Evolutionary conservation across 2,329 filamentous ascomycete species (phyloP), one percentile per base, ranked within the genome.

Genomic region (Coleophoma eucalyptorum): DNA sequence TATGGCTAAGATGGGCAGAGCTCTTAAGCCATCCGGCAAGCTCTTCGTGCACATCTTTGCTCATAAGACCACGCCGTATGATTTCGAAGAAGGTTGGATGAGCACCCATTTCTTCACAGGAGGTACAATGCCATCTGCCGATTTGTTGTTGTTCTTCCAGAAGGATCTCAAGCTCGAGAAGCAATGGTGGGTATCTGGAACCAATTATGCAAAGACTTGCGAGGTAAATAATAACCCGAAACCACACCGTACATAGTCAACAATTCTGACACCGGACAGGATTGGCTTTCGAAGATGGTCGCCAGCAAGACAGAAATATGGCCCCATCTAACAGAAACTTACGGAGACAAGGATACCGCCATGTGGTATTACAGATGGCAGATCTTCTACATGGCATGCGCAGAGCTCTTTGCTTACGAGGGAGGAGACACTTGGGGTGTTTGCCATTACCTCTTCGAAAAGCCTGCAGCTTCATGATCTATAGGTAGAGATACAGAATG

Each of bases 61-160:
- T 34, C 84, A 89, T 66, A 77, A 74, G 58, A 76, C 73, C 11
- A 84, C 80, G 13, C 83, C 85, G 0, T 89, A 89, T 62, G 83
- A 88, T 62, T 89, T 83, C 57, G 84, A 88, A 54, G 77, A 79
- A 45, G 85, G 85, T 33, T 89, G 85, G 86, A 89, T 89, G 85
- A 86, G 83, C 46, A 79, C 79, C 54, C 76, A 87, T 62, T 89
- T 89, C 72, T 89, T 89, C 68, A 86, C 83, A 0, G 86, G 85
- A 12, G 86, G 86, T 2, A 88, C 83, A 6, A 89, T 89, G 86
- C 83, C 81, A 3, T 82, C 76, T 40, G 78, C 82, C 0, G 86
- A 89, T 63, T 66, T 89, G 49, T 65, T 89, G 53, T 71, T 84
- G 38, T 88, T 78, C 62, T 89, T 88, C 62, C 84, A 89, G 65